phyloP scores from a whole-genome alignment of 1,139 yeast genomes.

The Pichia sp. region DNA sequence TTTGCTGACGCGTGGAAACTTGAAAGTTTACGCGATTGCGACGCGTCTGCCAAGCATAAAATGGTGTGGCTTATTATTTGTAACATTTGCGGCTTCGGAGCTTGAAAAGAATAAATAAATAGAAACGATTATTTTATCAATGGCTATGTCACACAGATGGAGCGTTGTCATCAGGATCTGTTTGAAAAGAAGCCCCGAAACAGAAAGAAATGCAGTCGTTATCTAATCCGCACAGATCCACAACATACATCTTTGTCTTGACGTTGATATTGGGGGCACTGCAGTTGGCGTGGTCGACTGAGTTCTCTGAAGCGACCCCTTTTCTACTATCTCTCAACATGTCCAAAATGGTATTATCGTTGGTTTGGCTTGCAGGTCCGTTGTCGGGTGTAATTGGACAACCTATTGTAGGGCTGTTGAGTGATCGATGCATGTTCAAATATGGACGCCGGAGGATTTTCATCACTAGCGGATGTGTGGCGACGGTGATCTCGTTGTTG shows the following conservation, averaged over 20 bases:
- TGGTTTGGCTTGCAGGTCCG: conserved; percentile 60
- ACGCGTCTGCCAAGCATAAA: no score
- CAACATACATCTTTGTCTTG: conserved; percentile 34
- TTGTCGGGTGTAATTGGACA: conserved; percentile 52
- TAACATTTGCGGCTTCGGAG: no score
- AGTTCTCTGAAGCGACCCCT: conserved; percentile 48
- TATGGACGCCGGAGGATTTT: conserved; percentile 49
- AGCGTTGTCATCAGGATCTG: no score
- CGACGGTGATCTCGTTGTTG: conserved; percentile 36
- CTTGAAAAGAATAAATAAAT: no score
- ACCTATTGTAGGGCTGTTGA: conserved; percentile 48
- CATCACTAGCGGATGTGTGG: conserved; percentile 41
- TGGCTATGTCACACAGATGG: no score
- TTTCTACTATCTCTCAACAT: conserved; percentile 42
- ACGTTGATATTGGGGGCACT: conserved; percentile 42
- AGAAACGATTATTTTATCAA: no score
- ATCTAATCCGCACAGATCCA: conserved; percentile 34
- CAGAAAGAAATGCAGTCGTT: conserved; percentile 5
- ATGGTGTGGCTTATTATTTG: no score
- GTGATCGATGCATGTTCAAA: conserved; percentile 38
- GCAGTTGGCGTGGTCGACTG: conserved; percentile 48
- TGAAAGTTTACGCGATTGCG: no score
- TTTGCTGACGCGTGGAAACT: no score
- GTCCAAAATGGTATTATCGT: conserved; percentile 41
- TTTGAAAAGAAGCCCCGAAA: no score